Base-by-base conservation (phyloP, 2,329 filamentous ascomycete genomes). In the Fusarium sp. region DNA sequence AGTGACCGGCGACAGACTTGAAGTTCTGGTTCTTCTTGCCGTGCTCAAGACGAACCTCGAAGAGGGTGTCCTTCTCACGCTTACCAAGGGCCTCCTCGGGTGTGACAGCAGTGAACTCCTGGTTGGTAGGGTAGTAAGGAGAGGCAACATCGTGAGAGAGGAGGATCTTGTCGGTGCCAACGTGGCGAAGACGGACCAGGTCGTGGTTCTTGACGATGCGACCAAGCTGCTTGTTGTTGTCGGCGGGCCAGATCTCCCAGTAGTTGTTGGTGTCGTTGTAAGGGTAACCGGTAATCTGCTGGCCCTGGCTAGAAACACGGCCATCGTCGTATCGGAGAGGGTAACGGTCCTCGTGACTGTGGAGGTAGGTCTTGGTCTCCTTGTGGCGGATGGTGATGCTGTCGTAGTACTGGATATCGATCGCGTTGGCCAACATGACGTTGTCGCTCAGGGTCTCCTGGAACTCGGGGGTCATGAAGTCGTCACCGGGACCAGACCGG, bases 261-360 rank as follows among this genome's bases (percentile, higher is more conserved):
- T 97, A 89, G 84, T 99, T 99, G 87, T 99, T 99, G 77, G 95
- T 98, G 79, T 99, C 96, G 72, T 98, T 97, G 86, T 93, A 96
- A 4, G 96, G 96, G 78, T 99, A 99, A 55, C 96, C 96, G 24
- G 96, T 99, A 38, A 99, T 94, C 82, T 99, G 96, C 83, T 99
- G 96, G 64, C 96, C 93, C 83, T 99, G 96, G 79, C 94, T 97
- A 48, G 96, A 98, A 75, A 99, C 94, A 79, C 96, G 93, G 41
- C 96, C 96, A 80, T 99, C 96, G 55, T 99, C 96, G 79, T 99
- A 99, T 75, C 96, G 91, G 38, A 99, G 88, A 55, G 96, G 96
- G 80, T 99, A 99, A 62, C 82, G 87, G 71, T 97, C 94, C 8
- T 88, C 84, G 81, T 99, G 96, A 78, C 94, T 98, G 86, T 99